Conservation (phyloP, 2,329 filamentous ascomycete species). For the Fusarium nygamai region DNA sequence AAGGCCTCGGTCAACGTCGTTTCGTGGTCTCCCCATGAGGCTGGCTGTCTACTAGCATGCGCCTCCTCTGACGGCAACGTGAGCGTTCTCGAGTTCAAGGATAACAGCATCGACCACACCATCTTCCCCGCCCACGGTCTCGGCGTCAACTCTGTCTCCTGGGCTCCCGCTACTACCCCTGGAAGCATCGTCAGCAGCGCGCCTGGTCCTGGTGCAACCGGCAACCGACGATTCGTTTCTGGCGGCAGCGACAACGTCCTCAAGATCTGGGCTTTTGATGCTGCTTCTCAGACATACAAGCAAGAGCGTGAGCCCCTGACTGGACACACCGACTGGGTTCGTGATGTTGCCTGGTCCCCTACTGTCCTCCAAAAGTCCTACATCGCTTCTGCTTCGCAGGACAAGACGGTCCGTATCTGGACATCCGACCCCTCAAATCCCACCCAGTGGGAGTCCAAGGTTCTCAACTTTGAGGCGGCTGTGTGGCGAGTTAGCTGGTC, state of each 20-base stretch:
- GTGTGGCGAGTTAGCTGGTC: slow-evolving; percentile 99
- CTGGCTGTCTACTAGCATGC: slow-evolving; percentile 92
- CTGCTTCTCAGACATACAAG: slow-evolving; percentile 68
- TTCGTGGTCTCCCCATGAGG: slow-evolving; percentile 96
- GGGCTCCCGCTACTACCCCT: slow-evolving; percentile 87
- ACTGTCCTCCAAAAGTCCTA: slow-evolving; percentile 96
- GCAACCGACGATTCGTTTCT: slow-evolving; percentile 87
- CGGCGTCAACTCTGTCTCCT: slow-evolving; percentile 94
- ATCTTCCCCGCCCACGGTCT: slow-evolving; percentile 92
- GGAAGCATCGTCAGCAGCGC: slow-evolving; percentile 84
- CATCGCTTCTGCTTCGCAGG: slow-evolving; percentile 94
- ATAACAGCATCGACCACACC: slow-evolving; percentile 90
- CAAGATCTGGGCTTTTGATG: slow-evolving; percentile 90
- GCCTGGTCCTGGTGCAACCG: slow-evolving; percentile 66
- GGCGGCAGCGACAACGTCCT: slow-evolving; percentile 93
- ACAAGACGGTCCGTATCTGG: slow-evolving; percentile 98
- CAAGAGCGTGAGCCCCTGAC: slow-evolving; percentile 71
- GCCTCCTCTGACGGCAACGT: slow-evolving; percentile 95
- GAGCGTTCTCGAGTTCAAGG: slow-evolving; percentile 94
- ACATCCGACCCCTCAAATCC: slow-evolving; percentile 73
- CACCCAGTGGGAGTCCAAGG: slow-evolving; percentile 84
- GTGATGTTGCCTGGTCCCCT: slow-evolving; percentile 96
- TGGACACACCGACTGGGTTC: slow-evolving; percentile 95
- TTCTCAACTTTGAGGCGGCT: slow-evolving; percentile 86
- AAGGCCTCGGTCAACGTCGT: slow-evolving; percentile 97